phyloP scores from a whole-genome alignment of 331 rosid genomes.

The Acacia pycnantha region DNA sequence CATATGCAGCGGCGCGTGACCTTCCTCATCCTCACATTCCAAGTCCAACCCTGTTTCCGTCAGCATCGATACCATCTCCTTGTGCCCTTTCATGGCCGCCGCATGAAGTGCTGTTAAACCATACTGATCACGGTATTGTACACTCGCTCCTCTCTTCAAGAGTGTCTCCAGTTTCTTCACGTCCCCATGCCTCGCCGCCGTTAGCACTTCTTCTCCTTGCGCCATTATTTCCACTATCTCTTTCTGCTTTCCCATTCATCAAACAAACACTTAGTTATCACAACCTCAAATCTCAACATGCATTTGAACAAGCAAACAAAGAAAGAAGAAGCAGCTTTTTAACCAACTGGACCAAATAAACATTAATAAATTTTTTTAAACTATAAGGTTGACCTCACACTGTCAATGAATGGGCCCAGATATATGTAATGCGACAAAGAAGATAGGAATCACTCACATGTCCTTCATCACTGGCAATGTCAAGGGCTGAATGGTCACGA shows the following conservation, averaged over 20 bases:
- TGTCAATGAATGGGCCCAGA: neutral
- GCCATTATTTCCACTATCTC: slow-evolving; percentile 36
- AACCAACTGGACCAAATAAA: too few species aligned
- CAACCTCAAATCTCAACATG: neutral
- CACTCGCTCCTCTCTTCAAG: slow-evolving; percentile 41
- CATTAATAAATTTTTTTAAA: too few species aligned
- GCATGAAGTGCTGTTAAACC: slow-evolving; percentile 78
- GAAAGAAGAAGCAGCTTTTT: too few species aligned
- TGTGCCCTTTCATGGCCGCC: slow-evolving; percentile 75
- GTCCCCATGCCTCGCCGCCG: slow-evolving; percentile 61
- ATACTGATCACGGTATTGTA: slow-evolving; percentile 46
- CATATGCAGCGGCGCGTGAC: slow-evolving; percentile 75
- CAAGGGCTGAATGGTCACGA: slow-evolving; percentile 24
- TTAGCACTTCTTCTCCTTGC: slow-evolving; percentile 51
- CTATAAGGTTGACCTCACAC: neutral
- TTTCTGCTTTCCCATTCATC: slow-evolving; percentile 21
- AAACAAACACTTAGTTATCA: neutral
- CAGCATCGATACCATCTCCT: slow-evolving; percentile 48
- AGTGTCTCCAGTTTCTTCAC: slow-evolving; percentile 35
- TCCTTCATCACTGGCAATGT: slow-evolving; percentile 38
- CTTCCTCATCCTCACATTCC: slow-evolving; percentile 65
- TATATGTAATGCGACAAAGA: neutral
- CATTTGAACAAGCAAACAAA: neutral
- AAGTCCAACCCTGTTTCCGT: slow-evolving; percentile 46
- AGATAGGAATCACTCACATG: slow-evolving; percentile 45